Evolutionary conservation across 108 stramenopile genomes (phyloP).

Genomic region (Skeletonema costatum): DNA sequence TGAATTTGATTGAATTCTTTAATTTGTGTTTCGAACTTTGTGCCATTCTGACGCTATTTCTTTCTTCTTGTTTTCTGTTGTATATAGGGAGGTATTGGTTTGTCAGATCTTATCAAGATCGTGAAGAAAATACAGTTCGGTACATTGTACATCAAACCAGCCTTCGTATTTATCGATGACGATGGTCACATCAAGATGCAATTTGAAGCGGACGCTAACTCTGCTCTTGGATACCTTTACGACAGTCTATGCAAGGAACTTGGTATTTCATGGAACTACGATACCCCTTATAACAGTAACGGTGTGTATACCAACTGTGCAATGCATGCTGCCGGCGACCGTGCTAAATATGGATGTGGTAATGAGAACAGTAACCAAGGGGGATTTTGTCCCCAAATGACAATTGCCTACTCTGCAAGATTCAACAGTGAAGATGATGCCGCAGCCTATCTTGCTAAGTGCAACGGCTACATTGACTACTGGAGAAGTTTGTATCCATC

Average conservation of each 20-base stretch:
- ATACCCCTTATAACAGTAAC: constrained; percentile 71
- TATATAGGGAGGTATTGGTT: constrained; percentile 83
- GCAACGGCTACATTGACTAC: constrained; percentile 89
- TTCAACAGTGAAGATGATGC: constrained; percentile 71
- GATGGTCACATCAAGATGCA: constrained; percentile 88
- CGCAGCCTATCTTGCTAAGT: constrained; percentile 69
- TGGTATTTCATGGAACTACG: constrained; percentile 89
- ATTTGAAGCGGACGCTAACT: constrained; percentile 81
- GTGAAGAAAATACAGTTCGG: constrained; percentile 83
- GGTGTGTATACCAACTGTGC: constrained; percentile 85
- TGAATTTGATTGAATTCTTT: not conserved
- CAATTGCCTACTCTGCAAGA: constrained; percentile 68
- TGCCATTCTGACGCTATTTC: not conserved
- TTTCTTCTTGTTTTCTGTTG: constrained; percentile 17
- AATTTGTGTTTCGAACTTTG: not conserved
- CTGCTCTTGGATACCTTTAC: constrained; percentile 84
- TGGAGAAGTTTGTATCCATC: constrained; percentile 84
- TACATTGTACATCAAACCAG: constrained; percentile 89
- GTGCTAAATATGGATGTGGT: constrained; percentile 85
- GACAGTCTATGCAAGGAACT: constrained; percentile 84
- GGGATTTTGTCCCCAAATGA: constrained; percentile 92
- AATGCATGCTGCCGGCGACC: constrained; percentile 89
- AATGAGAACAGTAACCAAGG: constrained; percentile 58
- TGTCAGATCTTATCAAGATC: constrained; percentile 76
- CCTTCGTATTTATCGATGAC: constrained; percentile 85